phyloP scores from a whole-genome alignment of 2,329 filamentous ascomycete genomes.

The Trichoderma atrobrunneum region DNA sequence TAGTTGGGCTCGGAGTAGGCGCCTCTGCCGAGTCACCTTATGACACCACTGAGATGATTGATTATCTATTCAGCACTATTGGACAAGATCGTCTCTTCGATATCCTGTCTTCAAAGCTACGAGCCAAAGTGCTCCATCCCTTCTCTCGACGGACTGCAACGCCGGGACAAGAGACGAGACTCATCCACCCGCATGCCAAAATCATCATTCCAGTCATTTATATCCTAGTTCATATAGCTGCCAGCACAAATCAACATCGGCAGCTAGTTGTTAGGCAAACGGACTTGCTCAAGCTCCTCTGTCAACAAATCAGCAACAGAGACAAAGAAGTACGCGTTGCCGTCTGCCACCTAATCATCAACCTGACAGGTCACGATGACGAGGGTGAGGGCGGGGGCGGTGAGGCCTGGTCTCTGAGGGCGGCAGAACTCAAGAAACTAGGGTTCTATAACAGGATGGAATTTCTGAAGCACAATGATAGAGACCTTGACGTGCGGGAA shows the following conservation, averaged over 20 bases:
- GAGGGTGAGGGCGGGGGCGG: conserved; percentile 49
- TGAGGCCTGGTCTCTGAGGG: conserved; percentile 62
- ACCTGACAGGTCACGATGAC: conserved; percentile 81
- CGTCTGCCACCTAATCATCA: conserved; percentile 80
- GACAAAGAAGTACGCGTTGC: conserved; percentile 72
- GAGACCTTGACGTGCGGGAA: conserved; percentile 79
- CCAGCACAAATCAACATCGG: conserved; percentile 73
- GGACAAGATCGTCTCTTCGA: conserved; percentile 77
- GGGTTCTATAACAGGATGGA: conserved; percentile 68
- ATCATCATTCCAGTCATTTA: conserved; percentile 77
- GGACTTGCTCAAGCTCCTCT: conserved; percentile 68
- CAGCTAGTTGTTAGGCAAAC: conserved; percentile 75
- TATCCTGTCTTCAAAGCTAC: conserved; percentile 75
- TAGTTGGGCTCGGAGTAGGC: conserved; percentile 62
- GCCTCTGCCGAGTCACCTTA: conserved; percentile 47
- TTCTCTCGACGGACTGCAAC: conserved; percentile 44
- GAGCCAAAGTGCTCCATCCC: conserved; percentile 55
- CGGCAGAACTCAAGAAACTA: conserved; percentile 64
- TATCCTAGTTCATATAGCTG: conserved; percentile 84
- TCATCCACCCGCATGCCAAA: conserved; percentile 60
- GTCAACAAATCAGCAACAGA: conserved; percentile 69
- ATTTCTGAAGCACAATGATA: conserved; percentile 60
- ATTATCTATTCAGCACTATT: conserved; percentile 73
- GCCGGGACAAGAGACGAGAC: conserved; percentile 41
- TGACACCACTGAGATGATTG: conserved; percentile 71